A percentile compares a stretch with the other conserved stretches of the same genome.
Evolutionary conservation across 106 monocot species (phyloP).

Genomic region (Alisma plantagoaquatica): DNA sequence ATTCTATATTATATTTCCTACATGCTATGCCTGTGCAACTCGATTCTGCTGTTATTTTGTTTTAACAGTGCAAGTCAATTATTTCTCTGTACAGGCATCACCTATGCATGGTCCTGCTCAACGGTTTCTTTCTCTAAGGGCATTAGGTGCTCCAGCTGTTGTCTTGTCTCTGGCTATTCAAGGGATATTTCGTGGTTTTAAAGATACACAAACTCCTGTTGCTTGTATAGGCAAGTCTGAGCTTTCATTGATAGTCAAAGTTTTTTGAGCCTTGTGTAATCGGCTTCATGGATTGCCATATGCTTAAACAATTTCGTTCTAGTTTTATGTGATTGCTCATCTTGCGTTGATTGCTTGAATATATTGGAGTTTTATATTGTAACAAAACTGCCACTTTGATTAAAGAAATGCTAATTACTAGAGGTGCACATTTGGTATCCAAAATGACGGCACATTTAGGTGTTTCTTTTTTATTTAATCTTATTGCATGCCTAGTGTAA

Average conservation of each 20-base stretch:
- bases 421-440: no score
- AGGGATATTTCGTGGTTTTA: constrained; percentile 98
- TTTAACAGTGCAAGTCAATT: neutral
- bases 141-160: constrained; percentile 93
- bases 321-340: no score
- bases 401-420: no score
- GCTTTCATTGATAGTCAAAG: neutral
- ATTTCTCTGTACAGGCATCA: constrained; percentile 50
- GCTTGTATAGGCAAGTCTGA: constrained; percentile 68
- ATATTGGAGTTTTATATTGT: no score
- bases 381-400: no score
- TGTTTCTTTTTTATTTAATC: no score
- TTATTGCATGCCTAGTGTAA: no score
- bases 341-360: no score
- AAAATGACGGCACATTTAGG: no score
- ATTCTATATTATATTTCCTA: neutral
- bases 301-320: no score
- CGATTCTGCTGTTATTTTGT: no score
- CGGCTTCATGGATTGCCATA: no score
- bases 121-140: constrained; percentile 79
- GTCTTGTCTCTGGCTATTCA: constrained; percentile 88
- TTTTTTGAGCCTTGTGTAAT: neutral
- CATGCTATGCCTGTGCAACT: neutral
- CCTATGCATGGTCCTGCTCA: constrained; percentile 58
- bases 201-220: constrained; percentile 89